Conservation (phyloP, 352 stramenopile genomes). For the Globisporangium polare region DNA sequence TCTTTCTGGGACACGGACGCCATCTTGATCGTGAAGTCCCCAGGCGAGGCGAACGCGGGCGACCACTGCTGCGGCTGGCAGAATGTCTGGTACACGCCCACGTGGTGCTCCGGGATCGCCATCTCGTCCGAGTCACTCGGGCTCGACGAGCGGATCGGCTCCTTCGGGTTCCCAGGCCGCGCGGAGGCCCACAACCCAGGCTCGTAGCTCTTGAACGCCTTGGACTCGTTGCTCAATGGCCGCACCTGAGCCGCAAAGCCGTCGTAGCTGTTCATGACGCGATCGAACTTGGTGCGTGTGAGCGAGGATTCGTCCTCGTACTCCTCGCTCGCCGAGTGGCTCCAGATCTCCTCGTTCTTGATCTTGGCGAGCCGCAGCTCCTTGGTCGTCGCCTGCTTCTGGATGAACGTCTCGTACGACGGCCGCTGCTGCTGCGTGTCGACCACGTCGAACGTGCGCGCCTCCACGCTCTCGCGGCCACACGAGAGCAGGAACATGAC, state of each 20-base stretch:
- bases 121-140: slow-evolving; percentile 38
- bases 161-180: slow-evolving; percentile 15
- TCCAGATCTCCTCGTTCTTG: slow-evolving; percentile 20
- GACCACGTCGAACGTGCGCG: slow-evolving; percentile 3
- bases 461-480: slow-evolving; percentile 24
- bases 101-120: slow-evolving; percentile 60
- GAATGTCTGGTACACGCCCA: slow-evolving; percentile 63
- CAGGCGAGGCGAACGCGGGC: slow-evolving; percentile 61
- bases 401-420: slow-evolving; percentile 22
- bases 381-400: slow-evolving; percentile 11
- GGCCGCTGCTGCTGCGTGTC: slow-evolving; percentile 1
- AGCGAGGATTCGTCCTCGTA: slow-evolving; percentile 10
- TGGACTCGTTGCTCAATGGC: slow-evolving; percentile 6
- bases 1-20: slow-evolving; percentile 32
- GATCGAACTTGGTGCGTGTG: slow-evolving; percentile 7
- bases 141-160: background rate
- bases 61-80: slow-evolving; percentile 67
- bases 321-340: slow-evolving; percentile 16
- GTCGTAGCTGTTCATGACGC: slow-evolving; percentile 30
- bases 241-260: slow-evolving; percentile 25
- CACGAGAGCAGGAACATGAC: slow-evolving; percentile 38
- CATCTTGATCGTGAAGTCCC: slow-evolving; percentile 78
- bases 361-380: slow-evolving; percentile 6
- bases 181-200: slow-evolving; percentile 16
- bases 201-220: slow-evolving; percentile 7